Conservation (phyloP, 805 yeast genomes). For the Huiozyma naganishii region DNA sequence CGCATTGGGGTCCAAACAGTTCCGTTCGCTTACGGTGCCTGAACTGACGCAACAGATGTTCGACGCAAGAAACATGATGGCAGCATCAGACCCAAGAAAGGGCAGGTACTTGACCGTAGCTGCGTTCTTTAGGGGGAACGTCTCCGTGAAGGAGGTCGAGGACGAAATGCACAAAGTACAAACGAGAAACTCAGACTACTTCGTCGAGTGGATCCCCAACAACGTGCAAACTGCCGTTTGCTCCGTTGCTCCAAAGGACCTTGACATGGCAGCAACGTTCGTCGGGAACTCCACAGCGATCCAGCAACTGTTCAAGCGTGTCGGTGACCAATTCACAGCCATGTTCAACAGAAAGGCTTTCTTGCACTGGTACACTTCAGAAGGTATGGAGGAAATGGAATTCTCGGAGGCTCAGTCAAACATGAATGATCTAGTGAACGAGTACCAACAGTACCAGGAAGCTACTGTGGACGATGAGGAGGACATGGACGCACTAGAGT, state of each 20-base stretch:
- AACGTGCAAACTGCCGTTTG: constrained; percentile 92
- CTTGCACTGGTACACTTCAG: constrained; percentile 91
- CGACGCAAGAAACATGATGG: constrained; percentile 91
- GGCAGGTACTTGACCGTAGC: constrained; percentile 91
- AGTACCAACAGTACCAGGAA: constrained; percentile 88
- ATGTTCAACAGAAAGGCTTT: constrained; percentile 92
- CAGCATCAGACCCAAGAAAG: constrained; percentile 82
- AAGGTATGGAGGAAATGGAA: constrained; percentile 94
- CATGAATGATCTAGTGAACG: constrained; percentile 79
- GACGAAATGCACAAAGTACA: constrained; percentile 84
- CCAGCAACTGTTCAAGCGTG: constrained; percentile 82
- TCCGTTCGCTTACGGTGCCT: constrained; percentile 77
- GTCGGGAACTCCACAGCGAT: constrained; percentile 90
- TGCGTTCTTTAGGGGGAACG: constrained; percentile 89
- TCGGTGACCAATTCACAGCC: constrained; percentile 79
- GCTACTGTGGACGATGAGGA: constrained; percentile 64
- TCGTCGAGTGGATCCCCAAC: constrained; percentile 94
- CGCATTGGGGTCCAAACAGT: constrained; percentile 67
- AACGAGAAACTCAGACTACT: constrained; percentile 68
- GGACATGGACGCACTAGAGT: constrained; percentile 28
- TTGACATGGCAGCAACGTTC: constrained; percentile 85
- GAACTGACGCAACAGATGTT: constrained; percentile 92
- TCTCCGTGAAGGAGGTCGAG: constrained; percentile 85
- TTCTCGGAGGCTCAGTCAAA: constrained; percentile 90
- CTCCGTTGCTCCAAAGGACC: constrained; percentile 76